A percentile compares a stretch with the other conserved stretches of the same genome.
phyloP scores from a whole-genome alignment of 192 early-diverging fungal genomes.

The Coemansia sp. region DNA sequence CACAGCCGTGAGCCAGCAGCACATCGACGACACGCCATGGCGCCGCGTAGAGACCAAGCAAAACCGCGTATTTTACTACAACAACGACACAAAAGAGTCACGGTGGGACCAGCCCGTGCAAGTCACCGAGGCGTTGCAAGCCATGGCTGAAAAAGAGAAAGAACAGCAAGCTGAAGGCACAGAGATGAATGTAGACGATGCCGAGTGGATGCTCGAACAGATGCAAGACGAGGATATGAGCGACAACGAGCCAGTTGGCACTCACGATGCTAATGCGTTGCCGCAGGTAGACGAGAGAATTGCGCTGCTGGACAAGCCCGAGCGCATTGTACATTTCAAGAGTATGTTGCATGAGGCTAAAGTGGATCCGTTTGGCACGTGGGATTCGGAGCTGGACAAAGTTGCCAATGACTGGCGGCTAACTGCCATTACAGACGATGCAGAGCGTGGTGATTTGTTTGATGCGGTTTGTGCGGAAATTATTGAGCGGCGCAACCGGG shows the following conservation, averaged over 20 bases:
- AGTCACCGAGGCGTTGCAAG: not conserved
- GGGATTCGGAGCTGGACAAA: constrained; percentile 24
- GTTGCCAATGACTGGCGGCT: constrained; percentile 20
- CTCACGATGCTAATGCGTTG: not conserved
- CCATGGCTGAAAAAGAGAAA: not conserved
- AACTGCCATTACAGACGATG: not conserved
- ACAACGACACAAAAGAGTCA: constrained; percentile 15
- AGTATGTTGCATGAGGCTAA: constrained; percentile 26
- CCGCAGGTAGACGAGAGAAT: not conserved
- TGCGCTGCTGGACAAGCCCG: not conserved
- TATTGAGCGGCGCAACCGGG: constrained; percentile 10
- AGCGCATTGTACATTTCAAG: constrained; percentile 20
- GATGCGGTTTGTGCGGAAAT: constrained; percentile 23
- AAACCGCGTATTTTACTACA: constrained; percentile 37
- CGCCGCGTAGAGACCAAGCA: constrained; percentile 32
- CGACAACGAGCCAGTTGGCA: not conserved
- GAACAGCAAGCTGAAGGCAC: constrained; percentile 12
- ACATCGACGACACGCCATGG: constrained; percentile 8
- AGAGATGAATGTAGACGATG: constrained; percentile 45
- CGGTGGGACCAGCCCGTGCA: constrained; percentile 29
- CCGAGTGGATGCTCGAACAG: constrained; percentile 54
- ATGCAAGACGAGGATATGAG: constrained; percentile 24
- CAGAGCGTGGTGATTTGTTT: constrained; percentile 39
- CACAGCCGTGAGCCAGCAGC: constrained; percentile 7
- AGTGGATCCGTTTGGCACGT: constrained; percentile 37